Conservation (phyloP, 805 yeast genomes). For the Candida boleticola region DNA sequence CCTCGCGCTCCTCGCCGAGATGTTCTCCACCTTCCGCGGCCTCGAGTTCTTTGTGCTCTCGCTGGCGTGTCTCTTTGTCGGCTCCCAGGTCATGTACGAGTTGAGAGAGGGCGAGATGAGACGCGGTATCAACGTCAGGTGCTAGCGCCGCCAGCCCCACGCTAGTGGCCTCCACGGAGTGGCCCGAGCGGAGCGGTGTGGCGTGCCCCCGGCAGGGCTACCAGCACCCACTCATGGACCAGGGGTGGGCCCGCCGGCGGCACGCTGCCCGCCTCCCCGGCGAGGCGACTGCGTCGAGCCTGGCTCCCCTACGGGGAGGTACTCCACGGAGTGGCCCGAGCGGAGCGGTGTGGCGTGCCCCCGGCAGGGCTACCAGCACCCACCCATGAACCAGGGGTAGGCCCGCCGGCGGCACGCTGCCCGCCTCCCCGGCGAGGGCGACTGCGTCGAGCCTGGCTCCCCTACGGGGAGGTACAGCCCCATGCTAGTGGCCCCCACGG, state of each 20-base stretch:
- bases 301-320: background rate
- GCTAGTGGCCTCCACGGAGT: no score
- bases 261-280: no score
- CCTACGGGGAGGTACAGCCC: background rate
- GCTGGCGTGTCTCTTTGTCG: conserved; percentile 70
- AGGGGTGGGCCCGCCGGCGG: no score
- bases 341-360: background rate
- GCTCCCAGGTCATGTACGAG: conserved; percentile 92
- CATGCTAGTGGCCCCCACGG: background rate
- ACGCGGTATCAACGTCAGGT: conserved; percentile 76
- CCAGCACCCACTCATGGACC: no score
- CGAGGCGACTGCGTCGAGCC: background rate
- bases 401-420: background rate
- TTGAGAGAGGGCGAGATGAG: conserved; percentile 83
- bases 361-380: background rate
- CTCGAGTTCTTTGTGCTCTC: conserved; percentile 59
- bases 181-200: background rate
- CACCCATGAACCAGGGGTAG: background rate
- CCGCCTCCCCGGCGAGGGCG: background rate
- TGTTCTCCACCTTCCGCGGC: conserved; percentile 73
- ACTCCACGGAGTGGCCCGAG: background rate
- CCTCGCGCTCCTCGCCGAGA: conserved; percentile 56
- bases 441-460: background rate
- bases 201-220: background rate
- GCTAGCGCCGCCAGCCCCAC: conserved; percentile 38